Evolutionary conservation across 495 filamentous ascomycete genomes (phyloP), one percentile per base, ranked within the genome.

Genomic region (Penicillium robsamsonii): DNA sequence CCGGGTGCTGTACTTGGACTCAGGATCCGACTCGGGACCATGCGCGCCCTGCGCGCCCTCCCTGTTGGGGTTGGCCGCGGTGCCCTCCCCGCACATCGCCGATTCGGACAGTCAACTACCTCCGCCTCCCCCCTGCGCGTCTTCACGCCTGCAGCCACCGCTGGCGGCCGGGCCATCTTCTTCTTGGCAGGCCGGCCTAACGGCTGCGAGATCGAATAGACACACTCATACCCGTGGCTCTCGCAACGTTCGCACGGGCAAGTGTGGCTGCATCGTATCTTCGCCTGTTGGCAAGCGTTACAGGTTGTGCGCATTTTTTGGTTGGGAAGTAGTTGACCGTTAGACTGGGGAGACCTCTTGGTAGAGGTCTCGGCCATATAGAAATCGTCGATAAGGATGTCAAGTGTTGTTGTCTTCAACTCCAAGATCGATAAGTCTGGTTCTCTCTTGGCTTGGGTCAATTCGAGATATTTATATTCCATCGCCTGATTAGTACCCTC

Each of bases 231-330:
- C 12, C 74, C 71, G 29, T 77, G 74, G 38, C 69, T 77, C 41
- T 70, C 65, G 35, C 78, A 80, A 55, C 76, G 62, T 13, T 67
- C 68, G 52, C 78, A 80, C 2, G 70, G 68, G 12, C 73, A 75
- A 33, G 75, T 52, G 52, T 77, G 75, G 35, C 74, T 75, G 62
- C 78, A 80, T n/a, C 75, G 69, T 20, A 80, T 73, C 50, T 80
- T 80, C 12, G 72, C 74, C 46, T 79, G 70, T 44, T 79, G 75
- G 35, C 76, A 80, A 17, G 75, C 70, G 54, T 80, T 78, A 61
- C 78, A 80, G 0, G 76, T 79, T 1, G 70, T 71, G 47, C 76
- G 75, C 37, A 78, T 67, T 50, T 77, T 78, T 57, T 56, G 38
- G 46, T 46, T 54, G 20, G 31, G 52, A 38, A 46, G 52, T 9